Conservation (phyloP, 2,329 filamentous ascomycete species). For the Diplodia sapinea region DNA sequence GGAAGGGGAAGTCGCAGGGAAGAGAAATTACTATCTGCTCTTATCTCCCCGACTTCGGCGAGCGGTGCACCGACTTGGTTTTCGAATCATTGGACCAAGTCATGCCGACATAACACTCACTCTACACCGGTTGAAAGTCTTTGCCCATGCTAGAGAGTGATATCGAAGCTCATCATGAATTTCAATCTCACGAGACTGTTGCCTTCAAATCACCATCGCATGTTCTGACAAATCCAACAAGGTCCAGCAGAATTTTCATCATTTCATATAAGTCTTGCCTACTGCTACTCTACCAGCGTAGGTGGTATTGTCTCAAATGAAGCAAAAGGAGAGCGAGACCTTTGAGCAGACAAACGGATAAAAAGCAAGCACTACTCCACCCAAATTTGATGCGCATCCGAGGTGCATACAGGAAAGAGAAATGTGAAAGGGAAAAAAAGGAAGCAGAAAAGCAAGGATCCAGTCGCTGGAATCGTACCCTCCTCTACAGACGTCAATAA, state of each 20-base stretch:
- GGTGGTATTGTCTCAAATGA: constrained; percentile 11
- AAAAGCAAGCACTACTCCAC: neutral
- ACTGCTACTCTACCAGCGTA: constrained; percentile 17
- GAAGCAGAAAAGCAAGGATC: neutral
- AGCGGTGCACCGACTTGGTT: no score
- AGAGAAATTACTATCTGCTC: no score
- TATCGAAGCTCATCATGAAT: no score
- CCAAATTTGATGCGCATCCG: neutral
- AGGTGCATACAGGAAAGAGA: neutral
- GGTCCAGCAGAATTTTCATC: constrained; percentile 2
- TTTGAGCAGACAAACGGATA: neutral
- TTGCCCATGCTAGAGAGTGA: no score
- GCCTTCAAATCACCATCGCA: neutral
- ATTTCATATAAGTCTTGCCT: constrained; percentile 11
- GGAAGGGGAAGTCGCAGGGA: no score
- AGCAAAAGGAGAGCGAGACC: neutral
- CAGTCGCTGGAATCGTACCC: neutral
- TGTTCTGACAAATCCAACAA: neutral
- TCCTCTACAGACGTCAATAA: constrained; percentile 3
- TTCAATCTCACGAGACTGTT: no score
- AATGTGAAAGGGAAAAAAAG: neutral
- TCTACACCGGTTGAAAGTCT: no score
- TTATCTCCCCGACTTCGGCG: no score
- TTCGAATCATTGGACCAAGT: no score
- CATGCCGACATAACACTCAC: no score